Conservation (phyloP, 2,329 filamentous ascomycete genomes). For the Aspergillus chevalieri region DNA sequence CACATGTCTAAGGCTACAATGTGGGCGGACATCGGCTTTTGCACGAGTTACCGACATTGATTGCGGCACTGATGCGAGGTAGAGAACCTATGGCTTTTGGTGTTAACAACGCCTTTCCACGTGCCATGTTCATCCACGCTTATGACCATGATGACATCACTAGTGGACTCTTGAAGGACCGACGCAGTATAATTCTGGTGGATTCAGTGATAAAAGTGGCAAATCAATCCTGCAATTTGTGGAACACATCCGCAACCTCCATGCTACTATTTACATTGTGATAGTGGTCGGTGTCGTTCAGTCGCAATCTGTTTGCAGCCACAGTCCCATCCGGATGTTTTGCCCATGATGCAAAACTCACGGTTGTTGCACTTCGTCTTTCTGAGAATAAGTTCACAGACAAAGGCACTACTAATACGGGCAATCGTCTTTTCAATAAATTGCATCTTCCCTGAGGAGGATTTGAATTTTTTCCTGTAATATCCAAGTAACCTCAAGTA, state of each 20-base stretch:
- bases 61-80: slow-evolving; percentile 58
- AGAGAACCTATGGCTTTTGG: slow-evolving; percentile 58
- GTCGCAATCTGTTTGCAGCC: slow-evolving; percentile 20
- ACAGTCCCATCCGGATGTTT: slow-evolving; percentile 9
- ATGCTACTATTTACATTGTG: slow-evolving; percentile 42
- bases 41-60: slow-evolving; percentile 46
- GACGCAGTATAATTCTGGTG: slow-evolving; percentile 47
- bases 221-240: slow-evolving; percentile 47
- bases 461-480: not conserved
- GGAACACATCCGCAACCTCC: slow-evolving; percentile 38
- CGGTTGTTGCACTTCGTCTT: slow-evolving; percentile 48
- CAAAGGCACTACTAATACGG: slow-evolving; percentile 50
- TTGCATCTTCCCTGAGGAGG: slow-evolving; percentile 32
- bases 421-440: slow-evolving; percentile 56
- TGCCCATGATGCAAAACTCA: slow-evolving; percentile 17
- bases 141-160: slow-evolving; percentile 37
- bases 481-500: not conserved
- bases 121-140: slow-evolving; percentile 49
- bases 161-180: slow-evolving; percentile 34
- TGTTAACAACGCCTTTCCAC: slow-evolving; percentile 48
- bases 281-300: slow-evolving; percentile 54
- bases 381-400: slow-evolving; percentile 55
- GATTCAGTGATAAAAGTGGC: slow-evolving; percentile 57
- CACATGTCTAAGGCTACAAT: slow-evolving; percentile 45
- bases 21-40: slow-evolving; percentile 43